A percentile compares a stretch with the other conserved stretches of the same genome.
phyloP scores from a whole-genome alignment of 2,329 filamentous ascomycete species.

The Penicillium capsulatum region DNA sequence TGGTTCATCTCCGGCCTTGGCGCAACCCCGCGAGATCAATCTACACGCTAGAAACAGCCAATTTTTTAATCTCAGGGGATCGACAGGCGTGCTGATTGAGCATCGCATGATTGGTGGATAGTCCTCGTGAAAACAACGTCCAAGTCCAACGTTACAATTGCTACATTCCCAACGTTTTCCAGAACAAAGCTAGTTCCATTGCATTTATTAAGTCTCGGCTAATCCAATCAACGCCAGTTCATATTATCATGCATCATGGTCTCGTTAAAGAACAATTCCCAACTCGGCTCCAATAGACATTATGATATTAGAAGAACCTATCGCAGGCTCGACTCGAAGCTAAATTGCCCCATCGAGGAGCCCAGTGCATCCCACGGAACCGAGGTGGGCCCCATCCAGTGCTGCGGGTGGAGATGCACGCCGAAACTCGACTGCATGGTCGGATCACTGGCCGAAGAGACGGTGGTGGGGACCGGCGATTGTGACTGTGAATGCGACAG shows the following conservation, averaged over 20 bases:
- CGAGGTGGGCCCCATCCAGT: constrained; percentile 32
- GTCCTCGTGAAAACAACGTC: too few species aligned
- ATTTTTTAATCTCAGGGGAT: too few species aligned
- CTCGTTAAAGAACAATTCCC: constrained; percentile 8
- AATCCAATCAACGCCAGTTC: not conserved
- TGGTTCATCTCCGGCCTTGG: too few species aligned
- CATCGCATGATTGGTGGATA: too few species aligned
- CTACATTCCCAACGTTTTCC: too few species aligned
- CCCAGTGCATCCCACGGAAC: constrained; percentile 27
- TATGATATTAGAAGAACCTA: not conserved
- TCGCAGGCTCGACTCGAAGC: constrained; percentile 10
- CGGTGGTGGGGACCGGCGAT: constrained; percentile 19
- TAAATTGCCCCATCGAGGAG: constrained; percentile 12
- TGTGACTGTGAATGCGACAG: constrained; percentile 16
- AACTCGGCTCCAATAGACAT: too few species aligned
- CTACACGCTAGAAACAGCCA: too few species aligned
- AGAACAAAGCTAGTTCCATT: too few species aligned
- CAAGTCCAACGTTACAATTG: too few species aligned
- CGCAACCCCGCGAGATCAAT: too few species aligned
- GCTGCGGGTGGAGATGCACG: constrained; percentile 30
- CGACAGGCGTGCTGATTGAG: too few species aligned
- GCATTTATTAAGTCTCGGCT: not conserved
- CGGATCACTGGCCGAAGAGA: constrained; percentile 18
- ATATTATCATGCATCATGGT: constrained; percentile 10
- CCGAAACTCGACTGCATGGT: constrained; percentile 19